Conservation (phyloP, 768 basidiomycete genomes). For the Boletus edulis region DNA sequence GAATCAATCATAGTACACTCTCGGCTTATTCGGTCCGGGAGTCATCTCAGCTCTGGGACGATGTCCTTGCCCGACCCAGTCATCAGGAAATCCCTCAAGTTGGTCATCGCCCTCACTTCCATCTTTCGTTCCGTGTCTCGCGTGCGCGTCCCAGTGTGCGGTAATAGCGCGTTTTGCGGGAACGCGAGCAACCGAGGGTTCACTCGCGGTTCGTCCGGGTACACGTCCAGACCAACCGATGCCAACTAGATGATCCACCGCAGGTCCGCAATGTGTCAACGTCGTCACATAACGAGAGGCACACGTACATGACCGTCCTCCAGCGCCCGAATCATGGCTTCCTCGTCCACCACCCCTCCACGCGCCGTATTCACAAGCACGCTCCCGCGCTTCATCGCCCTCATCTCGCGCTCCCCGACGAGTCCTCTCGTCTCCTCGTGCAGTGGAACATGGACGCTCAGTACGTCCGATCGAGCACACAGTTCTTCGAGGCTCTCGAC, state of each 20-base stretch:
- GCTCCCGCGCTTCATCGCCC: slow-evolving; percentile 71
- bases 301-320: slow-evolving; percentile 81
- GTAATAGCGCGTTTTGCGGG: slow-evolving; percentile 80
- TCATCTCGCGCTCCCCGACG: slow-evolving; percentile 74
- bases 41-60: slow-evolving; percentile 46
- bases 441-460: slow-evolving; percentile 86
- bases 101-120: slow-evolving; percentile 79
- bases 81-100: slow-evolving; percentile 66
- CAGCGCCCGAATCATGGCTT: slow-evolving; percentile 79
- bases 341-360: slow-evolving; percentile 87
- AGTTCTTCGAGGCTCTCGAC: slow-evolving; percentile 62
- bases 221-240: slow-evolving; percentile 78
- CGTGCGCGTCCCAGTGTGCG: slow-evolving; percentile 88
- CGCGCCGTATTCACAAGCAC: slow-evolving; percentile 86
- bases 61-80: slow-evolving; percentile 62
- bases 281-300: not conserved
- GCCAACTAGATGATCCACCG: not conserved
- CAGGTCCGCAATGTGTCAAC: not conserved
- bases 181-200: slow-evolving; percentile 77
- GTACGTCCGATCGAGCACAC: slow-evolving; percentile 69
- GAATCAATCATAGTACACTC: not conserved
- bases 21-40: not conserved
- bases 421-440: slow-evolving; percentile 66
- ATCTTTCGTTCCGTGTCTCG: slow-evolving; percentile 76
- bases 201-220: slow-evolving; percentile 78